Evolutionary conservation across 1,284 basidiomycete genomes (phyloP), one percentile per base, ranked within the genome.

Genomic region (Sporisorium reilianum): DNA sequence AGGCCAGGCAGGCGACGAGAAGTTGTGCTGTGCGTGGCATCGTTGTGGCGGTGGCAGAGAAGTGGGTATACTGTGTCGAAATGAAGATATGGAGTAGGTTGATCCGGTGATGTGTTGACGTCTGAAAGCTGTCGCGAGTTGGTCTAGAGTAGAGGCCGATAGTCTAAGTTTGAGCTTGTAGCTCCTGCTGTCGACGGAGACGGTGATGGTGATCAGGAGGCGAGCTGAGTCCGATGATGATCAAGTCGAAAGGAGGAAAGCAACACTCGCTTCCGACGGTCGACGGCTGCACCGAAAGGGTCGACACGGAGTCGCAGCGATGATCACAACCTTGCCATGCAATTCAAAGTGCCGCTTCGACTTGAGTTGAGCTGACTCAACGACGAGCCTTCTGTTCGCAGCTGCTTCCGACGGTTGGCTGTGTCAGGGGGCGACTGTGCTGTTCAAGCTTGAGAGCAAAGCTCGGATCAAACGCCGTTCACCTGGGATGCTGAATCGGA

Each of bases 1-100:
- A 64, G 0, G 42, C 57, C n/a, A 70, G 20, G 41, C 62, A 64
- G 9, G 57, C 61, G 16, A 60, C 12, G 7, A 71, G 46, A 26
- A 62, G 14, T 22, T 49, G 53, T 30, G 22, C 38, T 11, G 67
- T 22, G n/a, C 54, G 57, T 23, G 67, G 2, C 62, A 64, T 70
- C 41, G 3, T 57, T 11, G 25, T 7, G 32, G 34, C 20, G 34
- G 34, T 34, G 34, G 20, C 50, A 8, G 32, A 5, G 18, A 30
- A 7, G 30, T 26, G 16, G 9, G 22, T n/a, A n/a, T n/a, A n/a
- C n/a, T n/a, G n/a, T n/a, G n/a, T n/a, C n/a, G n/a, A n/a, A n/a
- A n/a, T n/a, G n/a, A n/a, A n/a, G n/a, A n/a, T n/a, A n/a, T n/a
- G n/a, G n/a, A n/a, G n/a, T n/a, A n/a, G n/a, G 23, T 36, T 23